A percentile compares a stretch with the other conserved stretches of the same genome.
These are phyloP conservation scores for Candida alai DNA, from an alignment of 805 yeast species.

Conservation along the genomic window DNA sequence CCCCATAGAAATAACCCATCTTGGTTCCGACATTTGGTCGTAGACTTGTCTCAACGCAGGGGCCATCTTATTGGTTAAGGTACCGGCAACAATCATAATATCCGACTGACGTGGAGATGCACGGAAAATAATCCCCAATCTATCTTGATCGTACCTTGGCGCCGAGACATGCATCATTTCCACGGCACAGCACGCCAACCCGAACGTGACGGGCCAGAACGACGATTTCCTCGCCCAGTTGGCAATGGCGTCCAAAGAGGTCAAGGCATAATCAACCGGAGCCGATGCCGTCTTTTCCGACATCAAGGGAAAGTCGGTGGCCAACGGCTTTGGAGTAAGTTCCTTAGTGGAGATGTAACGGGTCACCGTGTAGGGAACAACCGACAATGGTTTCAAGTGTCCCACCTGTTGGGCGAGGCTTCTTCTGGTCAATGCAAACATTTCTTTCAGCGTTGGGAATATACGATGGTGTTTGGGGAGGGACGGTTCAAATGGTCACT, in stretches of 20 bases:
- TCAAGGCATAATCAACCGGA: slow-evolving; percentile 75
- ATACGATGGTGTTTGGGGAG: too few relatives aligned
- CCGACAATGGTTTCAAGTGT: slow-evolving; percentile 2
- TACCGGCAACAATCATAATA: slow-evolving; percentile 90
- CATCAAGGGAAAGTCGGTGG: slow-evolving; percentile 68
- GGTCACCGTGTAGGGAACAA: slow-evolving; percentile 1
- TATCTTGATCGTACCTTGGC: slow-evolving; percentile 88
- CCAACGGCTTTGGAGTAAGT: slow-evolving; percentile 50
- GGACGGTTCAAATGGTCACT: too few relatives aligned
- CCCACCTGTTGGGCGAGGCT: slow-evolving; percentile 10
- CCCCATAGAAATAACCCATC: slow-evolving; percentile 94
- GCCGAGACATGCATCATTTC: slow-evolving; percentile 94
- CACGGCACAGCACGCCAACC: slow-evolving; percentile 90
- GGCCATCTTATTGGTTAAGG: slow-evolving; percentile 89
- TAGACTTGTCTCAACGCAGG: slow-evolving; percentile 90
- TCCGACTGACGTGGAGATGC: slow-evolving; percentile 92
- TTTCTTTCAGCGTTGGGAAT: too few relatives aligned
- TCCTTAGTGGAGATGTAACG: slow-evolving; percentile 41
- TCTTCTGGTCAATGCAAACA: slow-evolving; percentile 29
- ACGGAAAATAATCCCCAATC: slow-evolving; percentile 88
- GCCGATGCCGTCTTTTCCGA: slow-evolving; percentile 51
- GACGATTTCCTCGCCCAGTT: slow-evolving; percentile 92
- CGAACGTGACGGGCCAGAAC: slow-evolving; percentile 92
- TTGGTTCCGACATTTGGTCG: slow-evolving; percentile 92
- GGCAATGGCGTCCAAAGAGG: slow-evolving; percentile 76